Conservation (phyloP, 2,329 filamentous ascomycete genomes). For the Zarea fungicola region DNA sequence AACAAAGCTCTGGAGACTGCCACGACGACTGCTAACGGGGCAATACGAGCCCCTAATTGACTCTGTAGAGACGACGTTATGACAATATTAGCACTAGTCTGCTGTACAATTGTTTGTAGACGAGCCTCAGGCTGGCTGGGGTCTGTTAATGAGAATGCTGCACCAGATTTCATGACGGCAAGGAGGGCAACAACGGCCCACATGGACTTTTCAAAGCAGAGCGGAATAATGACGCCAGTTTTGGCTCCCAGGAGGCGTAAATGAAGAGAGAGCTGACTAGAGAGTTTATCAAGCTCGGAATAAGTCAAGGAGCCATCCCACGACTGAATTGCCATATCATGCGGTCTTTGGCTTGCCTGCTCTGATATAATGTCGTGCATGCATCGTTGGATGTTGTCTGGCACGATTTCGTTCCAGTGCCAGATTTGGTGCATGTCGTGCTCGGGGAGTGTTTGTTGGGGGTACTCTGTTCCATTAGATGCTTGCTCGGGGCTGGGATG, state of each 20-base stretch:
- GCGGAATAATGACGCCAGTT: conserved; percentile 38
- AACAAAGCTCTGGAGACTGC: conserved; percentile 27
- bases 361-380: conserved; percentile 44
- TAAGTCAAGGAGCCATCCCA: conserved; percentile 48
- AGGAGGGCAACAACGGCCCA: conserved; percentile 42
- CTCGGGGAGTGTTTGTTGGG: conserved; percentile 15
- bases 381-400: conserved; percentile 34
- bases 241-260: conserved; percentile 32
- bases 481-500: background rate
- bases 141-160: conserved; percentile 42
- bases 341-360: conserved; percentile 31
- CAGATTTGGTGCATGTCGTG: conserved; percentile 41
- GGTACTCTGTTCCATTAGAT: background rate
- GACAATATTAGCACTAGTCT: conserved; percentile 34
- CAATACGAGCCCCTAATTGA: conserved; percentile 32
- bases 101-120: conserved; percentile 39
- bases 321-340: conserved; percentile 40
- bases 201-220: conserved; percentile 46
- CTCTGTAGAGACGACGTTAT: conserved; percentile 37
- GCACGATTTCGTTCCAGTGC: conserved; percentile 40
- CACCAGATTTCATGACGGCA: conserved; percentile 45
- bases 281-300: conserved; percentile 36
- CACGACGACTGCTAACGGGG: conserved; percentile 28
- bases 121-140: conserved; percentile 41
- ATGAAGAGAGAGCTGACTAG: conserved; percentile 36